phyloP scores from a whole-genome alignment of 768 basidiomycete species.

The Tremella mesenterica region DNA sequence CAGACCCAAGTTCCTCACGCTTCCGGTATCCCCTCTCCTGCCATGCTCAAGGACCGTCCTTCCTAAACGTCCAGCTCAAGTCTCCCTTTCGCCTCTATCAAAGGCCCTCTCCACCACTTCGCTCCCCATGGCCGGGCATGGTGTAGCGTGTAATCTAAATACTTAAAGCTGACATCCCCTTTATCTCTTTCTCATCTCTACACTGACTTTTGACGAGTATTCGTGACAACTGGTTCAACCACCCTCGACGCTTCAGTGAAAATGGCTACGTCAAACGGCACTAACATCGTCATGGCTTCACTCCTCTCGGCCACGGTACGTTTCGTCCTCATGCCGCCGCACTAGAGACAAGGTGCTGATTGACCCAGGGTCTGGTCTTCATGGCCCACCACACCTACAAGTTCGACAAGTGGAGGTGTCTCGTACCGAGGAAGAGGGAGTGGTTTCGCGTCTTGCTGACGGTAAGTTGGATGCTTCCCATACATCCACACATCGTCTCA shows the following conservation, averaged over 20 bases:
- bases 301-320: conserved; percentile 13
- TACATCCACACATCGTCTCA: neutral
- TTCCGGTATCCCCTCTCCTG: too few relatives aligned
- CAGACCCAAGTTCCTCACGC: too few relatives aligned
- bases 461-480: conserved; percentile 6
- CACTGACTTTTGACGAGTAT: neutral
- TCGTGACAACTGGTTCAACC: neutral
- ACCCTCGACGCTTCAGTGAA: neutral
- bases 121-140: too few relatives aligned
- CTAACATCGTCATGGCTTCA: conserved; percentile 10
- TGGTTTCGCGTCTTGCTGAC: conserved; percentile 31
- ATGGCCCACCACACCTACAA: conserved; percentile 21
- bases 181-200: neutral
- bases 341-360: neutral
- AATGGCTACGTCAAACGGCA: conserved; percentile 20
- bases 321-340: neutral
- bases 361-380: conserved; percentile 10
- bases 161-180: too few relatives aligned
- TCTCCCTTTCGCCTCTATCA: too few relatives aligned
- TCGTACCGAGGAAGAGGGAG: conserved; percentile 25
- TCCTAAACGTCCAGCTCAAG: too few relatives aligned
- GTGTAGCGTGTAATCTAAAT: too few relatives aligned
- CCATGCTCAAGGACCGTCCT: too few relatives aligned
- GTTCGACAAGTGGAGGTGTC: conserved; percentile 25
- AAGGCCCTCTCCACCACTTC: too few relatives aligned